Percentiles rank a stretch among this genome's conserved stretches.
These are phyloP conservation scores for Rhizopogon vinicolor DNA, from an alignment of 768 basidiomycete genomes.

Conservation along the genomic window DNA sequence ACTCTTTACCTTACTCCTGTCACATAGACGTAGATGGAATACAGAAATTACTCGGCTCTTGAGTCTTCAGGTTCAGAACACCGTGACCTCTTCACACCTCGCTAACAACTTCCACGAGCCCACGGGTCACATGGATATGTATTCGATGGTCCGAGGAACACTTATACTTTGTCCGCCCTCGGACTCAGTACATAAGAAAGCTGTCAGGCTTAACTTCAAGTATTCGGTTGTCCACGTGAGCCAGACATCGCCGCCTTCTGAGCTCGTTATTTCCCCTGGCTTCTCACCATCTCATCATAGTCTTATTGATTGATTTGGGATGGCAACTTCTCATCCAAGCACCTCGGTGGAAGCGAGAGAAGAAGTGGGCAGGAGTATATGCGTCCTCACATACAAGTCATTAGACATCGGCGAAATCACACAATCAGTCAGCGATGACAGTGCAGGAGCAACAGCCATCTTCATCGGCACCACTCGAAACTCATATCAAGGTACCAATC, in stretches of 20 bases:
- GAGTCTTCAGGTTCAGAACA: too few species aligned
- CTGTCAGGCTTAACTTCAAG: too few species aligned
- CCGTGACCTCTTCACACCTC: too few species aligned
- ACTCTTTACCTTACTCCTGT: not conserved
- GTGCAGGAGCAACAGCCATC: conserved; percentile 66
- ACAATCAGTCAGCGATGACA: conserved; percentile 55
- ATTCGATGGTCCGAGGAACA: too few species aligned
- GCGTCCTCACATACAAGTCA: conserved; percentile 51
- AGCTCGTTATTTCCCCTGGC: not conserved
- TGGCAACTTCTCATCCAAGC: conserved; percentile 16
- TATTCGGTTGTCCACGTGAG: too few species aligned
- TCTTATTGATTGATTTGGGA: not conserved
- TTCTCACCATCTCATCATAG: not conserved
- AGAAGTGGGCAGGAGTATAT: conserved; percentile 23
- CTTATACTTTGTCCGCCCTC: too few species aligned
- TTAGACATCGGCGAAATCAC: conserved; percentile 59
- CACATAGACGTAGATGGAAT: not conserved
- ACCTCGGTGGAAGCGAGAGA: conserved; percentile 22
- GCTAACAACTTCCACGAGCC: too few species aligned
- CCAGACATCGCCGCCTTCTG: too few species aligned
- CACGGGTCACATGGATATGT: too few species aligned
- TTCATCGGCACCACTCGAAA: conserved; percentile 88
- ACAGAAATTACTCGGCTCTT: not conserved
- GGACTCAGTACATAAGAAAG: too few species aligned
- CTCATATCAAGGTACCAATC: conserved; percentile 65